These are phyloP conservation scores for Diplogelasinospora grovesii DNA, from an alignment of 495 filamentous ascomycete species.

Conservation along the genomic window DNA sequence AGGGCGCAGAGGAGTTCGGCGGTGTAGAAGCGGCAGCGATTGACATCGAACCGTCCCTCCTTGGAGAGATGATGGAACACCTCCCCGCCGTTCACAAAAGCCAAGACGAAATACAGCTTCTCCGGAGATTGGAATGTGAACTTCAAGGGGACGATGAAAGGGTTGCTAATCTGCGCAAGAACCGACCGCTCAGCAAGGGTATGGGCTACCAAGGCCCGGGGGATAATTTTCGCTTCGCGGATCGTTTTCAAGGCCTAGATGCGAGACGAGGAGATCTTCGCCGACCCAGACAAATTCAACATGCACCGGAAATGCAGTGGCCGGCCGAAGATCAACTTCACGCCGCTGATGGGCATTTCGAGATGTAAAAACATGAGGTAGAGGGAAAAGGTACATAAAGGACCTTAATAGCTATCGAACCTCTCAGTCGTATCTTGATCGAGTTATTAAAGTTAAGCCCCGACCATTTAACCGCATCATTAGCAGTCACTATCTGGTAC, in stretches of 20 bases:
- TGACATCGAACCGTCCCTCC: constrained; percentile 97
- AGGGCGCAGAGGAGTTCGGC: constrained; percentile 94
- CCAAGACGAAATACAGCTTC: constrained; percentile 94
- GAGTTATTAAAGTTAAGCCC: no score
- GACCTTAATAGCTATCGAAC: background rate
- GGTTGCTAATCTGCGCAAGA: constrained; percentile 98
- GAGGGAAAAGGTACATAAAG: background rate
- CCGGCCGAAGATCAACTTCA: no score
- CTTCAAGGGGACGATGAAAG: constrained; percentile 97
- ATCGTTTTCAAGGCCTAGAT: constrained; percentile 99
- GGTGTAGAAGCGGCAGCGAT: constrained; percentile 93
- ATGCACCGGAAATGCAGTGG: no score
- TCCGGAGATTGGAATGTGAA: constrained; percentile 99
- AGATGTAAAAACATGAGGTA: constrained; percentile 1
- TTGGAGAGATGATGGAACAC: constrained; percentile 96
- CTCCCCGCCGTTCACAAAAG: constrained; percentile 97
- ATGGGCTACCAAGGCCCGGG: constrained; percentile 93
- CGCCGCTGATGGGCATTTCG: constrained; percentile 14
- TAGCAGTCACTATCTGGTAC: no score
- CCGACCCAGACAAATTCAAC: no score
- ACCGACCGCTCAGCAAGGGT: constrained; percentile 95
- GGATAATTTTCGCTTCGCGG: constrained; percentile 98
- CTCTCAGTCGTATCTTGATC: no score
- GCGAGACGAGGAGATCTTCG: constrained; percentile 91
- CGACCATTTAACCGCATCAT: no score